Evolutionary conservation across 1,139 yeast species (phyloP).

Genomic region (Candida smagusa): DNA sequence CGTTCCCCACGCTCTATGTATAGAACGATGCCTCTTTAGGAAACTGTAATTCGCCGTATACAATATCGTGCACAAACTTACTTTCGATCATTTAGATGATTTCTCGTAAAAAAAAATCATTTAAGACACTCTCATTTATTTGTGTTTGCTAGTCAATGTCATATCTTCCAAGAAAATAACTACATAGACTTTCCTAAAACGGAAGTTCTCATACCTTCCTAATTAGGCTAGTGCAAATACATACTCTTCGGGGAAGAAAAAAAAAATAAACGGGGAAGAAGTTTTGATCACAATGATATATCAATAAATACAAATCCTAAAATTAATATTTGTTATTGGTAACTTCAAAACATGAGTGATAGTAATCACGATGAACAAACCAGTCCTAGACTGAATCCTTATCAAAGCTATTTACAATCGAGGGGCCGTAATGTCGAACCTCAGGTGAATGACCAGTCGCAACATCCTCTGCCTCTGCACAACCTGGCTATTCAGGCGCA

Average conservation of each 20-base stretch:
- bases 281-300: not conserved
- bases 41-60: too few species aligned
- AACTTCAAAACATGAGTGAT: not conserved
- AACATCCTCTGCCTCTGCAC: conserved; percentile 1
- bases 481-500: not conserved
- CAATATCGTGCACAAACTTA: too few species aligned
- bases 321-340: not conserved
- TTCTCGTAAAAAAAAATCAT: too few species aligned
- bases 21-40: too few species aligned
- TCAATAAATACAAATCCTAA: not conserved
- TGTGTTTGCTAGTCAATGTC: too few species aligned
- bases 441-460: too few species aligned
- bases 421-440: not conserved
- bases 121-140: too few species aligned
- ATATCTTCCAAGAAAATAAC: too few species aligned
- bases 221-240: conserved; percentile 1
- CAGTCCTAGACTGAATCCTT: conserved; percentile 2
- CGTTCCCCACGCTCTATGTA: too few species aligned
- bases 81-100: too few species aligned
- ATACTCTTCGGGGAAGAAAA: not conserved
- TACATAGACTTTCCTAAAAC: not conserved
- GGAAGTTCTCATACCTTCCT: conserved; percentile 1
- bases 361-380: not conserved
- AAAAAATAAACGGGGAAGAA: not conserved
- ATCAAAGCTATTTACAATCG: conserved; percentile 4